Base-by-base conservation (phyloP, 768 basidiomycete genomes). In the Boletellus sp. region DNA sequence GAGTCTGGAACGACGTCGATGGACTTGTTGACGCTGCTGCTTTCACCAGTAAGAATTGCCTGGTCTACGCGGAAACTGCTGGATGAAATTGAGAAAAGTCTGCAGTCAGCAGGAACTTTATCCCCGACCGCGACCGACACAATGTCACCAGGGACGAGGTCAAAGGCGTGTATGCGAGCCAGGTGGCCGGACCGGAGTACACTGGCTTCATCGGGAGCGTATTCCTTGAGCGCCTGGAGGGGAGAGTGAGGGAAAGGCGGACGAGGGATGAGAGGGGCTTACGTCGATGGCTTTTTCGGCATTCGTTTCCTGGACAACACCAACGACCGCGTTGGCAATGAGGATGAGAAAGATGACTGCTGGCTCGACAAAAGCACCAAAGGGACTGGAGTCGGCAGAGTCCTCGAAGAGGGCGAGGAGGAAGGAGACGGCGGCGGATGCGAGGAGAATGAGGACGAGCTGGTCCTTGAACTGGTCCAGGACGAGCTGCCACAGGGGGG, bases 381-480 rank as follows among this genome's bases (percentile, higher is more conserved):
- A 78, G 53, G 84, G 74, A 50, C 76, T 77, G 50, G 84, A 74
- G 43, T 82, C 83, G 12, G 82, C 77, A 1, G 81, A 74, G 50
- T 87, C 83, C 63, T 99, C 95, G 49, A 98, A 74, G 28, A 95
- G 69, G 8, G 95, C 95, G 35, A 99, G 76, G 13, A 94, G 75
- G 69, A 99, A 94, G 10, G 95, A 98, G 57, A 98, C 78, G 39
- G 90, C 84, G 12, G 95, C 95, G 1, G 94, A 96, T 3, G 80
- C 94, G 40, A 99, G 85, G 31, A 99, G 80, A 64, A 99, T 98
- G 55, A 99, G 85, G 36, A 99, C 95, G 24, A 99, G 82, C 70
- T 96, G 93, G 72, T 99, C 95, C 76, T 98, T 88, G 78, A 99
- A 99, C 72, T 99, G 95, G 58, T 96, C 94, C n/a, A 99, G 78